These are phyloP conservation scores for Saccharum hybrid DNA, from an alignment of 202 grass and related monocot genomes.

Conservation along the genomic window DNA sequence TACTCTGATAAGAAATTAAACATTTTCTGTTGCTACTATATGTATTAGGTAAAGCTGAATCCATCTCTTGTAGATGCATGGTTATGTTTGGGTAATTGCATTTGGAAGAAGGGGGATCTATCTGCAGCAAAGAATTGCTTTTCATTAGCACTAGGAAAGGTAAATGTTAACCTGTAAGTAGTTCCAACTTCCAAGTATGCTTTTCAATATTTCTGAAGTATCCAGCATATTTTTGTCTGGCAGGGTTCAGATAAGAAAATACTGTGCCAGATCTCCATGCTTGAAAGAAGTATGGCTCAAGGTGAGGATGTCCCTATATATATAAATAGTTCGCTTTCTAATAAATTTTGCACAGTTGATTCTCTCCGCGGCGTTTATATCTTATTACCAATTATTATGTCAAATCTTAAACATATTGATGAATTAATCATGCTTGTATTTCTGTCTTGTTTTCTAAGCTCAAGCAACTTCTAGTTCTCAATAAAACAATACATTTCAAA, in stretches of 20 bases:
- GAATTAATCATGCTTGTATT: background rate
- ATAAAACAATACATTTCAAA: no score
- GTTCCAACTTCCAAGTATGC: background rate
- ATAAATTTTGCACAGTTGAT: background rate
- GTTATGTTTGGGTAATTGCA: constrained; percentile 94
- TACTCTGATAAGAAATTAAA: constrained; percentile 34
- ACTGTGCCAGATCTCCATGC: constrained; percentile 92
- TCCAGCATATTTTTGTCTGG: constrained; percentile 42
- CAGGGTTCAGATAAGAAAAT: constrained; percentile 91
- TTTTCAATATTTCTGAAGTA: constrained; percentile 9
- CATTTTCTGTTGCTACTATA: constrained; percentile 38
- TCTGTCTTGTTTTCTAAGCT: background rate
- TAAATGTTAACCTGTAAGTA: constrained; percentile 54
- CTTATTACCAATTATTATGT: constrained; percentile 20
- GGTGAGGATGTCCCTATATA: constrained; percentile 52
- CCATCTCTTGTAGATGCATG: constrained; percentile 94
- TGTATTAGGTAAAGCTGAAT: constrained; percentile 94
- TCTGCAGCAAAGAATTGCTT: constrained; percentile 86
- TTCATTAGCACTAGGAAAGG: constrained; percentile 77
- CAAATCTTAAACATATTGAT: background rate
- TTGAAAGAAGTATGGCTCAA: constrained; percentile 97
- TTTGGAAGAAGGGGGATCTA: constrained; percentile 98
- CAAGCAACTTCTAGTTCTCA: background rate
- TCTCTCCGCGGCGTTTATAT: background rate
- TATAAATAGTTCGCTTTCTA: background rate